Percentiles rank a stretch among this genome's conserved stretches.
These are phyloP conservation scores for Oryza longistaminata DNA, from an alignment of 176 grass and related monocot genomes.

Conservation along the genomic window DNA sequence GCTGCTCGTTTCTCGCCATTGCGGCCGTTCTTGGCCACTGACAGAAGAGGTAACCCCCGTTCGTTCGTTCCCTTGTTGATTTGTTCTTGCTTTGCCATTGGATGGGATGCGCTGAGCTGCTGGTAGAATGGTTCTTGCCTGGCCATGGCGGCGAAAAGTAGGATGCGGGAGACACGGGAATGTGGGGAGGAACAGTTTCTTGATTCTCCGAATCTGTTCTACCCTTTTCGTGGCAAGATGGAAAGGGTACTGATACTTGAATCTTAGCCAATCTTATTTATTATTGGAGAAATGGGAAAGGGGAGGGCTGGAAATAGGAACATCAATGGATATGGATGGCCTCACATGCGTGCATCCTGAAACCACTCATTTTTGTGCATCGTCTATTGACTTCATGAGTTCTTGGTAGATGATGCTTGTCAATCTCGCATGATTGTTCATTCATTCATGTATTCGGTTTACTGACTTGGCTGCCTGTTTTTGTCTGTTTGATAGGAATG, in stretches of 20 bases:
- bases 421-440: not conserved
- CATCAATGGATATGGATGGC: not conserved
- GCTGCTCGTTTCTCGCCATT: conserved; percentile 16
- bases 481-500: conserved; percentile 40
- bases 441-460: conserved; percentile 11
- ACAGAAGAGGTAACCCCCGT: not conserved
- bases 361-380: conserved; percentile 4
- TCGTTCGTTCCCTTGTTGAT: not conserved
- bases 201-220: conserved; percentile 25
- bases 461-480: not conserved
- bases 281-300: not conserved
- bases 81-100: not conserved
- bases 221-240: not conserved
- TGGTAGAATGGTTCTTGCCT: not conserved
- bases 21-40: conserved; percentile 6
- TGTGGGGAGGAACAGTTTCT: not conserved
- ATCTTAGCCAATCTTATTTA: conserved; percentile 7
- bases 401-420: not conserved
- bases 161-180: not conserved
- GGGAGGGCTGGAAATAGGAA: not conserved
- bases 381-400: not conserved
- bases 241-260: conserved; percentile 20
- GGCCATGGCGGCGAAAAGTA: not conserved
- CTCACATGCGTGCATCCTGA: not conserved
- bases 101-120: not conserved